A percentile compares a stretch with the other conserved stretches of the same genome.
These are phyloP conservation scores for Camelina sativa DNA, from an alignment of 345 rosid genomes.

Conservation along the genomic window DNA sequence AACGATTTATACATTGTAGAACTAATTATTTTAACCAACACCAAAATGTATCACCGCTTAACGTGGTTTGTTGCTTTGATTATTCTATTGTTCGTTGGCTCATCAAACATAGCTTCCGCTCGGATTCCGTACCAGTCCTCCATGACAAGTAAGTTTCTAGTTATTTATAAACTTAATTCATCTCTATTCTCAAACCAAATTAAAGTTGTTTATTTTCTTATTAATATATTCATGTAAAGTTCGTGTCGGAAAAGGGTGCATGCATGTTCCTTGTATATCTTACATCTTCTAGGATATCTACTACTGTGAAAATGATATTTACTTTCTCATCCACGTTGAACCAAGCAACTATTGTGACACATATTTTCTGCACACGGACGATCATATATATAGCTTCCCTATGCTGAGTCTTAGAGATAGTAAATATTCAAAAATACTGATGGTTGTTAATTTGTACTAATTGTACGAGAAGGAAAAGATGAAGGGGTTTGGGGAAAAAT, in stretches of 20 bases:
- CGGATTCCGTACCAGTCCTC: slow-evolving; percentile 18
- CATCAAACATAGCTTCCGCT: slow-evolving; percentile 22
- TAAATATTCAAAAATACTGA: not conserved
- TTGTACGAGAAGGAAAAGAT: slow-evolving; percentile 15
- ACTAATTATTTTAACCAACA: not conserved
- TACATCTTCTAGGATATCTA: not conserved
- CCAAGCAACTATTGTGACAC: no score
- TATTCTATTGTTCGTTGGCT: slow-evolving; percentile 24
- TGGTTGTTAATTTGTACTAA: not conserved
- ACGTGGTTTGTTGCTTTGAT: slow-evolving; percentile 25
- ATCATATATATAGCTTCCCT: no score
- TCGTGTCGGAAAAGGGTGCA: not conserved
- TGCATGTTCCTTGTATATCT: not conserved
- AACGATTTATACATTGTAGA: not conserved
- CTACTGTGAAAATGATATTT: not conserved
- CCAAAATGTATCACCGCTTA: slow-evolving; percentile 17
- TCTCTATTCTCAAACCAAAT: not conserved
- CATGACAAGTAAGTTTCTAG: slow-evolving; percentile 26
- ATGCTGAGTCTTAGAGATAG: not conserved
- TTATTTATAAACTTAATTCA: not conserved
- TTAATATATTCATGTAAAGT: not conserved
- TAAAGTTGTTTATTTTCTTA: not conserved
- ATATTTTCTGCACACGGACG: not conserved
- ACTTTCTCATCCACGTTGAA: not conserved
- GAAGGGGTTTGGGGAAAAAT: slow-evolving; percentile 17